Evolutionary conservation across 129 eudicot genomes (phyloP).

Genomic region (Ambrosia artemisiifolia): DNA sequence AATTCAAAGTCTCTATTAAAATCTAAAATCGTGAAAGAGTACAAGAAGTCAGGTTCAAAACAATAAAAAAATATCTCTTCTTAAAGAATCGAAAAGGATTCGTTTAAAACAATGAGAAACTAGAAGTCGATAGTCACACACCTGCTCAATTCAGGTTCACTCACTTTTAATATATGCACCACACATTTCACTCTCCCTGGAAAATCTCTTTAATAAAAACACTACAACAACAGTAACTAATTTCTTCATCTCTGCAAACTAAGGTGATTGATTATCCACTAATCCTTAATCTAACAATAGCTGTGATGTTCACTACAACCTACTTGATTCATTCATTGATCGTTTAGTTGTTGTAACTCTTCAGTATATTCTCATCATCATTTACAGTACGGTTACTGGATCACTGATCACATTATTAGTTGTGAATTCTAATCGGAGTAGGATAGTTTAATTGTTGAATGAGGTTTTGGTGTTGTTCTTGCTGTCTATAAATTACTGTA

Average conservation of each 20-base stretch:
- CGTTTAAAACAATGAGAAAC: conserved; percentile 11
- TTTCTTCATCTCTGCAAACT: not conserved
- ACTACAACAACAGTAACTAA: conserved; percentile 4
- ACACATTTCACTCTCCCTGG: conserved; percentile 18
- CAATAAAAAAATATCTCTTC: conserved; percentile 9
- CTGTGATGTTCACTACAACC: conserved; percentile 5
- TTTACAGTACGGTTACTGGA: not conserved
- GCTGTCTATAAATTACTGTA: not conserved
- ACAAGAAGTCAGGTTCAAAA: not conserved
- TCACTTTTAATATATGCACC: conserved; percentile 25
- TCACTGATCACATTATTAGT: conserved; percentile 17
- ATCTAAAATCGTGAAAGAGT: too few species aligned
- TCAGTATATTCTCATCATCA: not conserved
- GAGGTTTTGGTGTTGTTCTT: conserved; percentile 8
- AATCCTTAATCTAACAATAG: conserved; percentile 1
- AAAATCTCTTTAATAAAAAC: not conserved
- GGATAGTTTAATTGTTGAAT: not conserved
- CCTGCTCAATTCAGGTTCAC: conserved; percentile 32
- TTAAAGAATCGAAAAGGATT: not conserved
- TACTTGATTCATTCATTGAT: not conserved
- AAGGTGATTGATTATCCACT: conserved; percentile 17
- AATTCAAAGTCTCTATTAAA: too few species aligned
- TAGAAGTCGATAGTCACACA: conserved; percentile 12
- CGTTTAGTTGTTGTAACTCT: conserved; percentile 4
- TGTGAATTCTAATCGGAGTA: not conserved